Evolutionary conservation across 768 basidiomycete species (phyloP).

Genomic region (Infundibulicybe gibba): DNA sequence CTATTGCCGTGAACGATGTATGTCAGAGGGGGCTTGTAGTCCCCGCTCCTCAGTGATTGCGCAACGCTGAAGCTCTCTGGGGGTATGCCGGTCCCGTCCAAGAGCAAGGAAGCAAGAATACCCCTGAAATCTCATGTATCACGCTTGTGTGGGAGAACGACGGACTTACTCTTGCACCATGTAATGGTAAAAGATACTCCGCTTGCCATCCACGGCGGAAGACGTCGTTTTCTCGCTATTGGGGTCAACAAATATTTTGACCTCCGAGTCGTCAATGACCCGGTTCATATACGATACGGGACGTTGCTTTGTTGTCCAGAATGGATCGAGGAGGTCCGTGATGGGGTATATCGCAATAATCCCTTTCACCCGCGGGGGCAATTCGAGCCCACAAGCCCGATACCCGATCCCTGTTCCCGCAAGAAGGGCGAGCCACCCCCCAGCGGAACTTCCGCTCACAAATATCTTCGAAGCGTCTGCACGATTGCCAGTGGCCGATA

Average conservation of each 20-base stretch:
- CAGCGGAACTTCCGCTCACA: slow-evolving; percentile 34
- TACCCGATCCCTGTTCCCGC: slow-evolving; percentile 32
- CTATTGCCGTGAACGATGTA: slow-evolving; percentile 32
- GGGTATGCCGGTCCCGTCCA: slow-evolving; percentile 27
- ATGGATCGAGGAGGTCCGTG: slow-evolving; percentile 29
- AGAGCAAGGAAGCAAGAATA: slow-evolving; percentile 22
- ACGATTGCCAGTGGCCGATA: slow-evolving; percentile 18
- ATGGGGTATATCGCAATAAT: slow-evolving; percentile 34
- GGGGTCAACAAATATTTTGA: slow-evolving; percentile 27
- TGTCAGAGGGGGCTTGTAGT: slow-evolving; percentile 21
- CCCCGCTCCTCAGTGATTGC: slow-evolving; percentile 17
- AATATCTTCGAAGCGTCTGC: slow-evolving; percentile 26
- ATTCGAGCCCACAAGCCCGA: slow-evolving; percentile 23
- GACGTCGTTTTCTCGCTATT: slow-evolving; percentile 16
- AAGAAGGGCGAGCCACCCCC: slow-evolving; percentile 33
- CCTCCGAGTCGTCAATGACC: slow-evolving; percentile 22
- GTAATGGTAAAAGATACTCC: slow-evolving; percentile 31
- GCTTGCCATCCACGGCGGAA: slow-evolving; percentile 17
- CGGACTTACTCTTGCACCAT: slow-evolving; percentile 35
- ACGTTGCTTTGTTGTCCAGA: slow-evolving; percentile 30
- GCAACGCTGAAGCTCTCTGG: slow-evolving; percentile 25
- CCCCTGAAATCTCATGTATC: slow-evolving; percentile 14
- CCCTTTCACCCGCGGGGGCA: slow-evolving; percentile 23
- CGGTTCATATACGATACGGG: slow-evolving; percentile 30
- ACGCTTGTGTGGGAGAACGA: background rate